Evolutionary conservation across 2,329 filamentous ascomycete species (phyloP).

Genomic region (Arachnopeziza araneosa): DNA sequence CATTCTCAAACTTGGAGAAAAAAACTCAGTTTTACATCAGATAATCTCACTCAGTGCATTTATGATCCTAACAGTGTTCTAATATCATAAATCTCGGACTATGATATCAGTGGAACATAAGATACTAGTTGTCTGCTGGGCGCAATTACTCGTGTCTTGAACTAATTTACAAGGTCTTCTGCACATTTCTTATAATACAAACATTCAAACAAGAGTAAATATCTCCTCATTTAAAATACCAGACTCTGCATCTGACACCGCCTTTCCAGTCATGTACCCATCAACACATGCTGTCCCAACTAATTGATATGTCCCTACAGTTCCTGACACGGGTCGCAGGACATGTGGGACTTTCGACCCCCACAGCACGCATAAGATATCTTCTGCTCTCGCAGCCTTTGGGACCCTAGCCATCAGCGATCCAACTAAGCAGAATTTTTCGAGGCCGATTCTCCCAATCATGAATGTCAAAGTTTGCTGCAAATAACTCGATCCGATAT

Average conservation of each 20-base stretch:
- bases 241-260: neutral
- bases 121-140: too few relatives aligned
- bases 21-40: too few relatives aligned
- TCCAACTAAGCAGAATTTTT: neutral
- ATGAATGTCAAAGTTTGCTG: neutral
- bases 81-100: too few relatives aligned
- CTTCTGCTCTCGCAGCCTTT: neutral
- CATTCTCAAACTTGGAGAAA: too few relatives aligned
- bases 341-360: neutral
- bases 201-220: neutral
- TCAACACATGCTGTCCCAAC: neutral
- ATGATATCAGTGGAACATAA: too few relatives aligned
- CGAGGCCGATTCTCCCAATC: neutral
- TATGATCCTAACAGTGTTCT: too few relatives aligned
- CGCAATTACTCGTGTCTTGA: too few relatives aligned
- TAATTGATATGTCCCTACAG: neutral
- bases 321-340: neutral
- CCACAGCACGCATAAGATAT: neutral
- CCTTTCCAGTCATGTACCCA: neutral
- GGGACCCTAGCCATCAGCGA: neutral
- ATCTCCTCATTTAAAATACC: neutral
- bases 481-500: neutral
- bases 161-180: too few relatives aligned
- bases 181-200: neutral
- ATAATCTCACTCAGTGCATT: too few relatives aligned